These are phyloP conservation scores for Chaetomium cochliodes DNA, from an alignment of 495 filamentous ascomycete genomes.

Conservation along the genomic window DNA sequence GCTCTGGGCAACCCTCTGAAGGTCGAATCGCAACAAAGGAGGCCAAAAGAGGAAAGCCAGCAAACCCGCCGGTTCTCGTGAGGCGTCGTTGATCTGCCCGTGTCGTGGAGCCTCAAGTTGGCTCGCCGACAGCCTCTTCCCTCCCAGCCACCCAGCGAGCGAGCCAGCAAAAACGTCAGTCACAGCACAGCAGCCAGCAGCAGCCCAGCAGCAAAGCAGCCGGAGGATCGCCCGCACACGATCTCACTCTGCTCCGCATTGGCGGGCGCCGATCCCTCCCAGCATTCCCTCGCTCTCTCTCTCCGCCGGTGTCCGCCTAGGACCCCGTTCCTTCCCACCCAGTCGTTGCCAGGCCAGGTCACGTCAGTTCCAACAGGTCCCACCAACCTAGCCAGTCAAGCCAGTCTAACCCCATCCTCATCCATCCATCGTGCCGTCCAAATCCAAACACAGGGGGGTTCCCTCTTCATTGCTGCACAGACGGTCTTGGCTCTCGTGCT, in stretches of 20 bases:
- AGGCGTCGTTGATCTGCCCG: not conserved
- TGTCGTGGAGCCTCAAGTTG: not conserved
- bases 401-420: too few relatives aligned
- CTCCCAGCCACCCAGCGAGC: too few relatives aligned
- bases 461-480: too few relatives aligned
- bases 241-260: not conserved
- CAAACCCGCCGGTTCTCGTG: not conserved
- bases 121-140: too few relatives aligned
- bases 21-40: not conserved
- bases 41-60: not conserved
- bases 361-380: not conserved
- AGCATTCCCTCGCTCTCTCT: not conserved
- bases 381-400: not conserved
- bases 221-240: not conserved
- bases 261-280: not conserved
- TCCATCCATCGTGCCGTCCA: too few relatives aligned
- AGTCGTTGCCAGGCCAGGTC: too few relatives aligned
- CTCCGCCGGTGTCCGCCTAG: too few relatives aligned
- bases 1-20: not conserved
- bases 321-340: too few relatives aligned
- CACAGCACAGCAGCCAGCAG: too few relatives aligned
- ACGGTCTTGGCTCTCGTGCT: conserved; percentile 14
- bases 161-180: too few relatives aligned
- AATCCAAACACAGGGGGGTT: too few relatives aligned
- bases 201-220: not conserved